Percentiles rank a stretch among this genome's conserved stretches.
Evolutionary conservation across 192 early-diverging fungal species (phyloP).

Genomic region (Lobosporangium transversale): DNA sequence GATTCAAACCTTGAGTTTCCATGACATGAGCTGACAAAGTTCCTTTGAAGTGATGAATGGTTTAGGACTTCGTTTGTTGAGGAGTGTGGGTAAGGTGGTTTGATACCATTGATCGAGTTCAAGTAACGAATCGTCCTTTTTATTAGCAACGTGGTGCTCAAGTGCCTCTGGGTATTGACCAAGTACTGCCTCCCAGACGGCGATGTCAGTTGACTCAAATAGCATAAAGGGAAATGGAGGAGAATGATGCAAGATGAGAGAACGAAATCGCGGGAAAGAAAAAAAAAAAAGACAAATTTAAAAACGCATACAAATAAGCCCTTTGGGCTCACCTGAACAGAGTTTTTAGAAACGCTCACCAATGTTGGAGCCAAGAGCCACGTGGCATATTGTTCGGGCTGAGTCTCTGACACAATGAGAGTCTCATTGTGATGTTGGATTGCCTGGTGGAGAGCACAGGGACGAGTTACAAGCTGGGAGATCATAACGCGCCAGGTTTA

Average conservation of each 20-base stretch:
- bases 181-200: slow-evolving; percentile 23
- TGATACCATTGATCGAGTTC: slow-evolving; percentile 44
- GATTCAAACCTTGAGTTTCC: slow-evolving; percentile 43
- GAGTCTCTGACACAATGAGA: too few species aligned
- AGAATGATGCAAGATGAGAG: neutral
- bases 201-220: slow-evolving; percentile 18
- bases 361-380: too few species aligned
- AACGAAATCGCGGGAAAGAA: too few species aligned
- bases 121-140: slow-evolving; percentile 35
- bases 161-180: slow-evolving; percentile 30
- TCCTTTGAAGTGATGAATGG: slow-evolving; percentile 22
- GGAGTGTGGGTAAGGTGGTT: slow-evolving; percentile 10
- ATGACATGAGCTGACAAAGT: slow-evolving; percentile 38
- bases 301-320: too few species aligned
- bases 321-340: too few species aligned
- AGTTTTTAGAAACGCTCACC: too few species aligned
- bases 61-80: slow-evolving; percentile 6
- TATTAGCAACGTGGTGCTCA: slow-evolving; percentile 24
- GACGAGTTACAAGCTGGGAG: too few species aligned
- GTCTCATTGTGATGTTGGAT: too few species aligned
- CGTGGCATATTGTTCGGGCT: too few species aligned
- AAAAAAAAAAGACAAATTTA: too few species aligned
- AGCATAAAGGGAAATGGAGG: slow-evolving; percentile 8
- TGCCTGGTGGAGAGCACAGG: too few species aligned
- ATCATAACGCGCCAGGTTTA: too few species aligned